phyloP scores from a whole-genome alignment of 495 filamentous ascomycete species.

The Annulohypoxylon bovei region DNA sequence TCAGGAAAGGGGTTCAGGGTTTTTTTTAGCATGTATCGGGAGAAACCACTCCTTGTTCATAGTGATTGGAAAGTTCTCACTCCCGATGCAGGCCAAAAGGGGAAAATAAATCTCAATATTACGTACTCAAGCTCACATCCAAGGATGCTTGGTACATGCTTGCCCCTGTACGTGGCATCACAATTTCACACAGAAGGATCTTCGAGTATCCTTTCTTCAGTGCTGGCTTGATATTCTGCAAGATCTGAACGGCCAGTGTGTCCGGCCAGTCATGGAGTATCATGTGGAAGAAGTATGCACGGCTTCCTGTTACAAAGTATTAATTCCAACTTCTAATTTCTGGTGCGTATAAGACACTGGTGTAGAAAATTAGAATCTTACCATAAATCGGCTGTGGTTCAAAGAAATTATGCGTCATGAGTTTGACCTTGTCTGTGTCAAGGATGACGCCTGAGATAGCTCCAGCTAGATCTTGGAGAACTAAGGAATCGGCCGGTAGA shows the following conservation, averaged over 20 bases:
- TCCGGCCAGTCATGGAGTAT: constrained; percentile 61
- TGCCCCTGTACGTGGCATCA: constrained; percentile 41
- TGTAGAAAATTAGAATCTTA: constrained; percentile 30
- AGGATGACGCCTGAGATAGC: constrained; percentile 42
- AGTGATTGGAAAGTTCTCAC: too few relatives aligned
- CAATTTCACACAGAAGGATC: constrained; percentile 42
- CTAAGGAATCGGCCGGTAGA: constrained; percentile 43
- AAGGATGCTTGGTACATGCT: constrained; percentile 47
- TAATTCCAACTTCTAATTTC: constrained; percentile 1
- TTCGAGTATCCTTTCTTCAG: constrained; percentile 45
- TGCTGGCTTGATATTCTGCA: constrained; percentile 31
- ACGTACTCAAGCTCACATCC: constrained; percentile 56
- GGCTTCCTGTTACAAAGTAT: constrained; percentile 46
- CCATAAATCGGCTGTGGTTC: constrained; percentile 45
- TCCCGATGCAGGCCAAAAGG: too few relatives aligned
- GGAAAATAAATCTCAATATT: neutral
- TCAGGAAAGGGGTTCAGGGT: neutral
- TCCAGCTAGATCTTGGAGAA: constrained; percentile 55
- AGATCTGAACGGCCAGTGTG: constrained; percentile 20
- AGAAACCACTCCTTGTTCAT: too few relatives aligned
- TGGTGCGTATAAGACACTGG: constrained; percentile 16
- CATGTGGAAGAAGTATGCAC: constrained; percentile 54
- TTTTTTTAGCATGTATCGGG: neutral
- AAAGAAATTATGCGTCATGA: constrained; percentile 50
- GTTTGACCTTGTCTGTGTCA: constrained; percentile 39